Conservation (phyloP, 139 green algal genomes). For the Tetraselmis chui region DNA sequence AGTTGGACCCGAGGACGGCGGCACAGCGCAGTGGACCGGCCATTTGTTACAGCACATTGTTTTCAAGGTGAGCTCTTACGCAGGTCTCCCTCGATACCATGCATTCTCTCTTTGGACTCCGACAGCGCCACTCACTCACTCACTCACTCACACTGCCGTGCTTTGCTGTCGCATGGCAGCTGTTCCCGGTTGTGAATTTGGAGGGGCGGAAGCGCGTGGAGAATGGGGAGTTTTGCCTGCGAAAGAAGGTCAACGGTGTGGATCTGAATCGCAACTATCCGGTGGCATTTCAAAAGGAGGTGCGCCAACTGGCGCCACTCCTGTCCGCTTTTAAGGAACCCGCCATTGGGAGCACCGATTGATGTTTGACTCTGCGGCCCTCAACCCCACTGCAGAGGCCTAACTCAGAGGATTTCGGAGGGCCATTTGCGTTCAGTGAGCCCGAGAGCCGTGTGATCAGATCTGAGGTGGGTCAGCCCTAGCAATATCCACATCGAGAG, state of each 20-base stretch:
- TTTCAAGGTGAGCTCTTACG: constrained; percentile 28
- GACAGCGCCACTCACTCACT: no score
- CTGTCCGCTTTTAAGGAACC: no score
- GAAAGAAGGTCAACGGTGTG: constrained; percentile 40
- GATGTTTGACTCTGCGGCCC: no score
- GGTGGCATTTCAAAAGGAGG: constrained; percentile 33
- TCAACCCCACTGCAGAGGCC: constrained; percentile 4
- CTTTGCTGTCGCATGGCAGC: no score
- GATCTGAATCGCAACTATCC: constrained; percentile 59
- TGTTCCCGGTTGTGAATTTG: constrained; percentile 43
- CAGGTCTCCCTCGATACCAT: no score
- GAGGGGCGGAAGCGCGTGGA: constrained; percentile 33
- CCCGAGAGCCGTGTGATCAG: constrained; percentile 40
- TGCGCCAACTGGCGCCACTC: background rate
- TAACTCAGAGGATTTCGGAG: constrained; percentile 39
- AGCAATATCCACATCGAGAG: no score
- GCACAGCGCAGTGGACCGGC: constrained; percentile 13
- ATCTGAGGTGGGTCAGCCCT: no score
- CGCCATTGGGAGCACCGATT: no score
- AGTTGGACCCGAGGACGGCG: background rate
- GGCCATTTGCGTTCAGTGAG: constrained; percentile 42
- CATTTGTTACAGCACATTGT: constrained; percentile 24
- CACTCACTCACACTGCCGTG: no score
- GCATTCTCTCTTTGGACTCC: no score
- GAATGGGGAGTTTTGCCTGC: constrained; percentile 35